Evolutionary conservation across 176 grass and related monocot species (phyloP).

Genomic region (Hordeum marinum): DNA sequence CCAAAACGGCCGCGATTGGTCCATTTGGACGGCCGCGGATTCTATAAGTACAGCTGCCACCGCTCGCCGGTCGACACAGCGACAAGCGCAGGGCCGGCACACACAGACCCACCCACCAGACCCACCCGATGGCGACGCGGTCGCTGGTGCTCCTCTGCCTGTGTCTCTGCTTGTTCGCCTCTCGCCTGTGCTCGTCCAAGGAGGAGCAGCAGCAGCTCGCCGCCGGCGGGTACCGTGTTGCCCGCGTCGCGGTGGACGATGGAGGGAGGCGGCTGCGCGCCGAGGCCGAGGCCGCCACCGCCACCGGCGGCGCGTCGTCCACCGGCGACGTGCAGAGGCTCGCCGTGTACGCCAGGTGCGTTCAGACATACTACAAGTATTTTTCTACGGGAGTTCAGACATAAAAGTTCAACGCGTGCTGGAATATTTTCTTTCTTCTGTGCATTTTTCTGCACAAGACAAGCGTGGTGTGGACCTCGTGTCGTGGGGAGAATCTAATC

Average conservation of each 20-base stretch:
- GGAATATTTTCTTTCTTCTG: no score
- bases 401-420: no score
- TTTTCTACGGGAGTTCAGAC: no score
- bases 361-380: not conserved
- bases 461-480: no score
- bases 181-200: not conserved
- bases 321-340: not conserved
- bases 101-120: not conserved
- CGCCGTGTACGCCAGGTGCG: constrained; percentile 10
- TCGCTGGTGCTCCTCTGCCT: not conserved
- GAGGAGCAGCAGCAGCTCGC: not conserved
- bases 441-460: no score
- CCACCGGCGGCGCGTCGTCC: not conserved
- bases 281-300: not conserved
- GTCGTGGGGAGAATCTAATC: no score
- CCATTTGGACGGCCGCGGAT: not conserved
- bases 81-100: not conserved
- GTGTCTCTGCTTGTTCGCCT: not conserved
- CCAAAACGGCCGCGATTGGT: not conserved
- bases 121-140: not conserved
- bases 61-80: not conserved
- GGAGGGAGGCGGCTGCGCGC: constrained; percentile 10
- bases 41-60: not conserved
- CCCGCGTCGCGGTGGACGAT: not conserved
- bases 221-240: constrained; percentile 16